Evolutionary conservation across 2,329 filamentous ascomycete genomes (phyloP).

Genomic region (Venturia aucupariae): DNA sequence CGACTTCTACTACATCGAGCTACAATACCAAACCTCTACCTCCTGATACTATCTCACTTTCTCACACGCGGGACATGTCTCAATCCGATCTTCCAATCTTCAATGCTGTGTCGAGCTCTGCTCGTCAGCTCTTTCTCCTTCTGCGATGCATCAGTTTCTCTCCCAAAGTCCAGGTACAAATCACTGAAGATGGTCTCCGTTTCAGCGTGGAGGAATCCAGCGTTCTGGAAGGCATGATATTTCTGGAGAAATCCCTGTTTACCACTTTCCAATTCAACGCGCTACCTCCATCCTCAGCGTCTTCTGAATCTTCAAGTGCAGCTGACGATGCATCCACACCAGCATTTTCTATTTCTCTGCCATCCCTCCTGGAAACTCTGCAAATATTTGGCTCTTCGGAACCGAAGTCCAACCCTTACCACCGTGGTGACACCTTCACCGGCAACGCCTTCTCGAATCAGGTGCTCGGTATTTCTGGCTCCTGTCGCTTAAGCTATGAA

Average conservation of each 20-base stretch:
- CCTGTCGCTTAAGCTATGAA: slow-evolving; percentile 73
- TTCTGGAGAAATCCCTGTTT: slow-evolving; percentile 83
- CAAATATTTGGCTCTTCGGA: slow-evolving; percentile 77
- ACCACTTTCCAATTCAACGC: slow-evolving; percentile 67
- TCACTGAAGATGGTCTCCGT: slow-evolving; percentile 74
- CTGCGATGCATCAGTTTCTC: slow-evolving; percentile 54
- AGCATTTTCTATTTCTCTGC: slow-evolving; percentile 62
- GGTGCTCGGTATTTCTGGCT: slow-evolving; percentile 71
- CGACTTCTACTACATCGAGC: not conserved
- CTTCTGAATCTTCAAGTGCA: slow-evolving; percentile 27
- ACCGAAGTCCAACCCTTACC: slow-evolving; percentile 17
- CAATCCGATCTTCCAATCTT: slow-evolving; percentile 47
- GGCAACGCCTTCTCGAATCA: slow-evolving; percentile 72
- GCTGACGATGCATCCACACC: slow-evolving; percentile 28
- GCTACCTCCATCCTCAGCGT: slow-evolving; percentile 32
- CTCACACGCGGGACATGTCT: slow-evolving; percentile 25
- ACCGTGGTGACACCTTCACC: slow-evolving; percentile 20
- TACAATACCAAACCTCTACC: slow-evolving; percentile 1
- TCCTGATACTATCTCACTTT: not conserved
- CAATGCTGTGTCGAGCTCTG: slow-evolving; percentile 67
- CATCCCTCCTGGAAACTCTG: slow-evolving; percentile 81
- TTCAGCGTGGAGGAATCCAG: slow-evolving; percentile 83
- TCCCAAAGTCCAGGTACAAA: slow-evolving; percentile 57
- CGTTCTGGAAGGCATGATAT: slow-evolving; percentile 81
- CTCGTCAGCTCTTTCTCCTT: slow-evolving; percentile 61